These are phyloP conservation scores for Emericellopsis terricola DNA, from an alignment of 495 filamentous ascomycete genomes.

Conservation along the genomic window DNA sequence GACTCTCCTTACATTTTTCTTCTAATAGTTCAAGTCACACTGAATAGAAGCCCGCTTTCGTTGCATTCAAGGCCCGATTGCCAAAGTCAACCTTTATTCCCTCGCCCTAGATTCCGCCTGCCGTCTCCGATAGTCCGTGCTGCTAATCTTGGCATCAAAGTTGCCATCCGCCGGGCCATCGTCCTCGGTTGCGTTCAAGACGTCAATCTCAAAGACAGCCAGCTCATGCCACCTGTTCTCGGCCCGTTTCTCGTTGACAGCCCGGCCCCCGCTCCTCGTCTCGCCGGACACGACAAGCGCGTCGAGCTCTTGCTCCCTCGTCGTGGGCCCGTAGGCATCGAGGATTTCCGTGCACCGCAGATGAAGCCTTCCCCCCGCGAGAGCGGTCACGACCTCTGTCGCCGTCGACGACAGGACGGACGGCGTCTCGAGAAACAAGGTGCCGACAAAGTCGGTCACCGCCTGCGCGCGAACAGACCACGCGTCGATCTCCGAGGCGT, in stretches of 20 bases:
- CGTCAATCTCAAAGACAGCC: conserved; percentile 81
- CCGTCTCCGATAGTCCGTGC: conserved; percentile 42
- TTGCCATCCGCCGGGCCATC: conserved; percentile 18
- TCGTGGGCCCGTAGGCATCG: conserved; percentile 82
- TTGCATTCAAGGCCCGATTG: no score
- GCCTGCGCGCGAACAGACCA: conserved; percentile 56
- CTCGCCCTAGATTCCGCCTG: conserved; percentile 18
- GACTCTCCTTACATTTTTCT: no score
- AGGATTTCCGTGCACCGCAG: conserved; percentile 69
- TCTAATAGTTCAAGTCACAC: no score
- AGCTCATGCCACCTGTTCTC: conserved; percentile 63
- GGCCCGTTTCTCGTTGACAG: conserved; percentile 61
- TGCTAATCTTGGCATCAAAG: conserved; percentile 80
- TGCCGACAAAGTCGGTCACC: conserved; percentile 51
- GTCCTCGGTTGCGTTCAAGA: conserved; percentile 46
- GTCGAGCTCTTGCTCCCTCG: conserved; percentile 60
- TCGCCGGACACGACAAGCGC: conserved; percentile 82
- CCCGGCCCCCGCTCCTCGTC: conserved; percentile 64
- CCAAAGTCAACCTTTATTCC: no score
- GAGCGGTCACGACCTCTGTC: conserved; percentile 18
- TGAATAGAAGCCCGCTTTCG: no score
- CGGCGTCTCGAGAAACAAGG: conserved; percentile 32
- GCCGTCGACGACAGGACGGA: background rate
- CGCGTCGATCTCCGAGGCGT: conserved; percentile 55
- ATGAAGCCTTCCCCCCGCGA: conserved; percentile 23